phyloP scores from a whole-genome alignment of 139 green algal genomes.

The Volvox africanus region DNA sequence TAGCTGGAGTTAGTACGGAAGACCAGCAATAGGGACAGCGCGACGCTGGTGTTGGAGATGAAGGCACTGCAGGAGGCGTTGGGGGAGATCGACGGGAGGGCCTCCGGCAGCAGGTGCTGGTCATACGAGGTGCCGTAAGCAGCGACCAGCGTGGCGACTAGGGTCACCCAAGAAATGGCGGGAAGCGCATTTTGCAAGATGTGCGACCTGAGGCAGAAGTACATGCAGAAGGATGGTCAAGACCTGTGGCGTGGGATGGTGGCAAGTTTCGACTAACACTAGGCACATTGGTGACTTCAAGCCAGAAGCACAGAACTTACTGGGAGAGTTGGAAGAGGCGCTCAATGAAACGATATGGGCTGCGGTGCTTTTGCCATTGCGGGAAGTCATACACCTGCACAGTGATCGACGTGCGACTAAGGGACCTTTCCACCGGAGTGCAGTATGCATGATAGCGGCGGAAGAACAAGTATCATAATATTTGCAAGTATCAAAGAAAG shows the following conservation, averaged over 20 bases:
- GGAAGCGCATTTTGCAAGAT: slow-evolving; percentile 60
- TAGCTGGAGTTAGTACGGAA: slow-evolving; percentile 64
- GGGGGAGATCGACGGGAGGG: slow-evolving; percentile 30
- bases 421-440: no score
- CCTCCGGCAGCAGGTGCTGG: slow-evolving; percentile 22
- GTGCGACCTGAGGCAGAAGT: slow-evolving; percentile 48
- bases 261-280: neutral
- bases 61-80: slow-evolving; percentile 47
- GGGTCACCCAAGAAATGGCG: slow-evolving; percentile 46
- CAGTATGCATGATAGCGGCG: no score
- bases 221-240: neutral
- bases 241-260: neutral
- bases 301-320: slow-evolving; percentile 19
- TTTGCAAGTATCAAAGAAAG: neutral
- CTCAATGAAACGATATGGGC: slow-evolving; percentile 34
- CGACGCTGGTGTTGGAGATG: slow-evolving; percentile 46
- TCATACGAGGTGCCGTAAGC: slow-evolving; percentile 49
- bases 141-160: slow-evolving; percentile 28
- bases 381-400: slow-evolving; percentile 55
- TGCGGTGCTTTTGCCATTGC: slow-evolving; percentile 55
- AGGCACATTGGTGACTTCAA: neutral
- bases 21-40: slow-evolving; percentile 62
- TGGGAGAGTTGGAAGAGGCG: slow-evolving; percentile 49
- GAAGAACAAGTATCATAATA: neutral
- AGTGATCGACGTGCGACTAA: neutral